These are phyloP conservation scores for Arthrobotrys iridis DNA, from an alignment of 2,329 filamentous ascomycete genomes.

Conservation along the genomic window DNA sequence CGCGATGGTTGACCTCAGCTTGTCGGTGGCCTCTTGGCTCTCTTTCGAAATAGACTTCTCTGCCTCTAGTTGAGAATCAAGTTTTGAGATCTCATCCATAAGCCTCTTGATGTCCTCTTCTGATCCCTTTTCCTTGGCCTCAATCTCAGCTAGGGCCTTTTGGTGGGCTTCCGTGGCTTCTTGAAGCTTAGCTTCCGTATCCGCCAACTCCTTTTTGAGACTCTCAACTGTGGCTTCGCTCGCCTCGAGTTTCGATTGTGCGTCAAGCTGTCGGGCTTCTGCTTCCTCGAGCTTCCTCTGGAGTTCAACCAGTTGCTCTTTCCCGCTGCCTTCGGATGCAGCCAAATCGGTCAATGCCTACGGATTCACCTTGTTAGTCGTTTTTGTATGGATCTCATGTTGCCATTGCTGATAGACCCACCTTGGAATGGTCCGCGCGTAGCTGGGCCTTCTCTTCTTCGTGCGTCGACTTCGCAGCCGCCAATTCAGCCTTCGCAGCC, in stretches of 20 bases:
- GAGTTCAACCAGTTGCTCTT: constrained; percentile 28
- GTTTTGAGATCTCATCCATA: constrained; percentile 31
- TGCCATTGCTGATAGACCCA: not conserved
- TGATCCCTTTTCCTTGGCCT: constrained; percentile 19
- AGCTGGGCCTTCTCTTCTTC: constrained; percentile 44
- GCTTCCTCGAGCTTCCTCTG: constrained; percentile 27
- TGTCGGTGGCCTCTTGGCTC: constrained; percentile 23
- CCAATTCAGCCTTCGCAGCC: constrained; percentile 28
- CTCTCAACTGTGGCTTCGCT: not conserved
- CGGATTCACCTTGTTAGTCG: not conserved
- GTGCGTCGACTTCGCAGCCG: constrained; percentile 25
- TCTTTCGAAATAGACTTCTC: constrained; percentile 37
- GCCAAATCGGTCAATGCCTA: constrained; percentile 41
- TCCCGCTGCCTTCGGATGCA: constrained; percentile 35
- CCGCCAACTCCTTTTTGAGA: constrained; percentile 11
- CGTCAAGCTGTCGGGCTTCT: constrained; percentile 3
- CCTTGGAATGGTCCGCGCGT: constrained; percentile 29
- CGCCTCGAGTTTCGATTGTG: constrained; percentile 14
- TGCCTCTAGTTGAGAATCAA: constrained; percentile 27
- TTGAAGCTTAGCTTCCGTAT: constrained; percentile 10
- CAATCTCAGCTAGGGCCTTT: constrained; percentile 8
- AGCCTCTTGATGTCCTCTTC: constrained; percentile 28
- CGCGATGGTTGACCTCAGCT: constrained; percentile 22
- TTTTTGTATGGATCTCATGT: not conserved
- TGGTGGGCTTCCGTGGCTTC: not conserved